Base-by-base conservation (phyloP, 129 eudicot genomes). In the Kitagawia praeruptora region DNA sequence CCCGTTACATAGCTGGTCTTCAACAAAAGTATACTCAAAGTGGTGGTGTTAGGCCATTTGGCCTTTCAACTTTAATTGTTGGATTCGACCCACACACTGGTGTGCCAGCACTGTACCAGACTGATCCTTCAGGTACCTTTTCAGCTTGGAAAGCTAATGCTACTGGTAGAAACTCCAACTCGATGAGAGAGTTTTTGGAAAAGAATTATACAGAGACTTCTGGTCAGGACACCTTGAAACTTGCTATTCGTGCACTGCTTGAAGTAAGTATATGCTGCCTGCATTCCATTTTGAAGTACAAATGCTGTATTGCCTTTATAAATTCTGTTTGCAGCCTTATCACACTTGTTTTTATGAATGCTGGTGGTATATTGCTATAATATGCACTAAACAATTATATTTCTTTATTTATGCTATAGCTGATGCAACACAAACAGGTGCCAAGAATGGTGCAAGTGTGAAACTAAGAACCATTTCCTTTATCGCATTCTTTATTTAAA, bases 121-220 rank as follows among this genome's bases (percentile, higher is more conserved):
- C 98, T 34, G 98, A 93, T 83, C 98, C 98, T 58, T 93, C 98
- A 0, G 98, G 98, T 5, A 93, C 98, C 19, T 93, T 93, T 83
- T 93, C 98, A 23, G 98, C 98, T 16, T 93, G 98, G 98, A 93
- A 93, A 83, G 98, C 98, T 58, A 93, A 93, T 85, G 93, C 96
- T 18, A 93, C 98, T 38, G 98, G 98, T 75, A 85, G 98, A 75
- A 93, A 93, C 82, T 93, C 98, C 27, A 93, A 93, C 80, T 93
- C 98, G 7, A 86, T 91, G 78, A 77, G 97, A 80, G 98, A 93
- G 70, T 93, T 87, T 82, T 75, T 93, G 77, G 98, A 91, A 81
- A 93, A 93, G 89, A 93, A 93, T 42, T 93, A 93, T 85, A 93
- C 86, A 51, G 98, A 93, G 81, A 90, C 97, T 49, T 93, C 97